Base-by-base conservation (phyloP, 495 filamentous ascomycete species). In the Neurospora africana region DNA sequence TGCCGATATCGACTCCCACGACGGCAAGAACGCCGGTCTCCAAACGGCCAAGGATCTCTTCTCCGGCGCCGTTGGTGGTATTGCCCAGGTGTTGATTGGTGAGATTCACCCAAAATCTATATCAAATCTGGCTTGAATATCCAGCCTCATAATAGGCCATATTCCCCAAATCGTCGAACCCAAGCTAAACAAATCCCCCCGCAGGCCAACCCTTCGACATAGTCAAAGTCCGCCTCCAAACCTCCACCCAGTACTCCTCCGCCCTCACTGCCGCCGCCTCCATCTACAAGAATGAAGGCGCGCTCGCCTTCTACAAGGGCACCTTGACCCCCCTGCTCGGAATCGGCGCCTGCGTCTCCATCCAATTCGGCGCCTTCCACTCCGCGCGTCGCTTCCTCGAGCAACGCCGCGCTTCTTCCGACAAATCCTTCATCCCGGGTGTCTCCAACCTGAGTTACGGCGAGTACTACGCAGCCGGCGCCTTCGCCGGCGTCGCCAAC, bases 361-460 rank as follows among this genome's bases (percentile, higher is more conserved):
- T 99, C 76, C 95, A 99, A 86, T 99, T 99, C 83, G 95, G 95
- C 75, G 95, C 91, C 77, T 99, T 98, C 89, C 93, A 97, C 85
- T 90, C 91, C 75, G 94, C 95, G 17, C 92, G 93, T 47, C 90
- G 96, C 53, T 89, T 86, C 72, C 89, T 99, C 80, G 94, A 97
- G 82, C 82, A 88, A 70, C 83, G 86, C 69, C 95, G 95, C 81
- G 79, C 86, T 72, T 79, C 83, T 4, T 3, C 37, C 37, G 37
- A 80, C 67, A 77, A 76, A 4, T 7, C 44, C 37, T 68, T 37
- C 71, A 11, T 71, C 39, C 67, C 74, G 27, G 75, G 76, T 43
- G 37, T 70, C 70, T 21, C 74, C 76, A 77, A 70, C 68, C 88
- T 95, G 38, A 87, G 86, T 7, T 97, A 97, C 80, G 79, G 81